phyloP scores from a whole-genome alignment of 805 yeast species.

The Teunomyces gatunensis region DNA sequence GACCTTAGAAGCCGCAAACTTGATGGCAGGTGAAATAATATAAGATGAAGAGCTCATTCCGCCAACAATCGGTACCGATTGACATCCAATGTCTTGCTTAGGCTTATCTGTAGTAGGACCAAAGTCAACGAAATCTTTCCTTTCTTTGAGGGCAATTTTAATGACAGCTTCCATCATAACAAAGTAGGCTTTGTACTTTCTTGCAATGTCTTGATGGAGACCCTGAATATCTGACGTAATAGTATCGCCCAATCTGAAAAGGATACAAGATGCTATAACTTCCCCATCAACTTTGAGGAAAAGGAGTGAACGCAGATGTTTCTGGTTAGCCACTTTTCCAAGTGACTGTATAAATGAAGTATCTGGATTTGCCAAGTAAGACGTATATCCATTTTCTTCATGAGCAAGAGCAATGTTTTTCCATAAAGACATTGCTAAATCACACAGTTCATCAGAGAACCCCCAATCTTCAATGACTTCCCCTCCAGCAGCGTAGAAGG shows the following conservation, averaged over 20 bases:
- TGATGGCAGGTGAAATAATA: background rate
- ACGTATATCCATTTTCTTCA: slow-evolving; percentile 33
- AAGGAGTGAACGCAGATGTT: slow-evolving; percentile 28
- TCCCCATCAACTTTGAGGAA: slow-evolving; percentile 37
- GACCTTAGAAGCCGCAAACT: background rate
- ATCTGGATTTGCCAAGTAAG: slow-evolving; percentile 34
- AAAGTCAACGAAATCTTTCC: slow-evolving; percentile 39
- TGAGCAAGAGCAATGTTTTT: slow-evolving; percentile 38
- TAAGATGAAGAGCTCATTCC: background rate
- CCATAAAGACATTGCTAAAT: slow-evolving; percentile 32
- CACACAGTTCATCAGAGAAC: slow-evolving; percentile 29
- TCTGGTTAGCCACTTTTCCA: slow-evolving; percentile 21
- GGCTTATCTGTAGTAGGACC: slow-evolving; percentile 47
- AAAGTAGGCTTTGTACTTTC: slow-evolving; percentile 41
- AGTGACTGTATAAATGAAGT: slow-evolving; percentile 26
- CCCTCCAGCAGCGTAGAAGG: slow-evolving; percentile 35
- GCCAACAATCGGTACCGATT: slow-evolving; percentile 35
- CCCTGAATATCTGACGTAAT: slow-evolving; percentile 46
- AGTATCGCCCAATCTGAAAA: slow-evolving; percentile 43
- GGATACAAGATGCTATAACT: slow-evolving; percentile 39
- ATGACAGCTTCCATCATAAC: slow-evolving; percentile 48
- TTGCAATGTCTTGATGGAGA: slow-evolving; percentile 36
- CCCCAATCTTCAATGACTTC: slow-evolving; percentile 30
- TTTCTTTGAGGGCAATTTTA: slow-evolving; percentile 35
- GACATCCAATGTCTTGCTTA: slow-evolving; percentile 40